These are phyloP conservation scores for Thermomucor indicae-seudaticae DNA, from an alignment of 371 early-diverging fungal species.

Conservation along the genomic window DNA sequence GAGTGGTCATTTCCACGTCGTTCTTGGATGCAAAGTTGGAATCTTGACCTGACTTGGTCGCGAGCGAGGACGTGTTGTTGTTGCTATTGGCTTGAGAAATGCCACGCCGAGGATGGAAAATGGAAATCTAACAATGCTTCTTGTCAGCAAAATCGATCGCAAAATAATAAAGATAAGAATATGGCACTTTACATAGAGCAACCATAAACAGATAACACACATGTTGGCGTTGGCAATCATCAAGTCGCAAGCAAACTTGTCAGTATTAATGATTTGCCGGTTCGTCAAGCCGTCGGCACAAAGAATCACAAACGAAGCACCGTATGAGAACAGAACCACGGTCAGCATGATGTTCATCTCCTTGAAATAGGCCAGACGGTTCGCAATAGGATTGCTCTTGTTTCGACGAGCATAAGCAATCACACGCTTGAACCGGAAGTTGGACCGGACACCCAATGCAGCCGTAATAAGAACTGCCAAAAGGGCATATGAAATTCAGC, in stretches of 20 bases:
- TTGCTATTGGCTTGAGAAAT: neutral
- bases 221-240: slow-evolving; percentile 34
- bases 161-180: too few species aligned
- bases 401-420: slow-evolving; percentile 4
- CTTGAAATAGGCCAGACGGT: slow-evolving; percentile 43
- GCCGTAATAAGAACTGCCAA: slow-evolving; percentile 28
- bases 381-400: slow-evolving; percentile 13
- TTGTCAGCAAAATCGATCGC: neutral
- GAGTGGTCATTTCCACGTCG: slow-evolving; percentile 14
- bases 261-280: slow-evolving; percentile 17
- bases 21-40: slow-evolving; percentile 8
- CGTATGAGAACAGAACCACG: slow-evolving; percentile 20
- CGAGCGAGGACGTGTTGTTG: neutral
- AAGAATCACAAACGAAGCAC: slow-evolving; percentile 24
- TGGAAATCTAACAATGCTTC: slow-evolving; percentile 21
- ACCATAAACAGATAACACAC: slow-evolving; percentile 24
- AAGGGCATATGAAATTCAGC: slow-evolving; percentile 1
- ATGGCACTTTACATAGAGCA: slow-evolving; percentile 24
- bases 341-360: slow-evolving; percentile 48
- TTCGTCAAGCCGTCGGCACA: slow-evolving; percentile 39
- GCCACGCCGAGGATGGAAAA: slow-evolving; percentile 40
- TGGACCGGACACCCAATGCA: slow-evolving; percentile 33
- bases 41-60: slow-evolving; percentile 4
- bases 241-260: slow-evolving; percentile 34
- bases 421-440: slow-evolving; percentile 33